Percentiles rank a stretch among this genome's conserved stretches.
These are phyloP conservation scores for Candida sp. DNA, from an alignment of 1,139 yeast genomes.

Conservation along the genomic window DNA sequence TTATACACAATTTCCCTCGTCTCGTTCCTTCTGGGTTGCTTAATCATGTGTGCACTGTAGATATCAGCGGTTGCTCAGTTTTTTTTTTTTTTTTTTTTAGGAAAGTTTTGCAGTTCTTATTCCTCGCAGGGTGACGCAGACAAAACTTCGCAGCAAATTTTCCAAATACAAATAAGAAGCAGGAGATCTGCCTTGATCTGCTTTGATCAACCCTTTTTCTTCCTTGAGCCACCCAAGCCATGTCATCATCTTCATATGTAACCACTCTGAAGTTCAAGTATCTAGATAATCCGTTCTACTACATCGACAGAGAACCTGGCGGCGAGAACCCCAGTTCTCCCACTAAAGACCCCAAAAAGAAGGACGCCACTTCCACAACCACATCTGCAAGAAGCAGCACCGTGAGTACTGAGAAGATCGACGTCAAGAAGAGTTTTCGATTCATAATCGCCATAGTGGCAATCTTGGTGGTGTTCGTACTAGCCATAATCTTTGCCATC, in stretches of 20 bases:
- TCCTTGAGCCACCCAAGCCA: background rate
- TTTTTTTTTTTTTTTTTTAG: background rate
- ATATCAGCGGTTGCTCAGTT: background rate
- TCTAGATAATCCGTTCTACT: slow-evolving; percentile 13
- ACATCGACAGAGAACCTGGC: slow-evolving; percentile 8
- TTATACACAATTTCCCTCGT: background rate
- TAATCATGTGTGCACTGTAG: too few relatives aligned
- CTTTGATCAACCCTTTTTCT: background rate
- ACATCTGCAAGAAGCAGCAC: too few relatives aligned
- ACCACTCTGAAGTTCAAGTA: slow-evolving; percentile 7
- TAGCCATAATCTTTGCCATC: slow-evolving; percentile 12
- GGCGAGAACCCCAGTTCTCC: background rate
- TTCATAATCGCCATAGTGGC: slow-evolving; percentile 7
- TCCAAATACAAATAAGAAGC: background rate
- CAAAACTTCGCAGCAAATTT: background rate
- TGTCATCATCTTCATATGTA: background rate
- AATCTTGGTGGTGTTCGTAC: slow-evolving; percentile 3
- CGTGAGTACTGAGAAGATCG: background rate
- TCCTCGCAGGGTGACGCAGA: background rate
- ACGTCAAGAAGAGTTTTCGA: slow-evolving; percentile 3
- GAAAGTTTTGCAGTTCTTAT: background rate
- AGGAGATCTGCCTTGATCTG: background rate
- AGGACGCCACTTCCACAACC: too few relatives aligned
- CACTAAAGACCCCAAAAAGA: too few relatives aligned
- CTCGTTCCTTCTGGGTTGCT: too few relatives aligned